A percentile compares a stretch with the other conserved stretches of the same genome.
Evolutionary conservation across 805 yeast genomes (phyloP).

Genomic region (Saturnispora mendoncae): DNA sequence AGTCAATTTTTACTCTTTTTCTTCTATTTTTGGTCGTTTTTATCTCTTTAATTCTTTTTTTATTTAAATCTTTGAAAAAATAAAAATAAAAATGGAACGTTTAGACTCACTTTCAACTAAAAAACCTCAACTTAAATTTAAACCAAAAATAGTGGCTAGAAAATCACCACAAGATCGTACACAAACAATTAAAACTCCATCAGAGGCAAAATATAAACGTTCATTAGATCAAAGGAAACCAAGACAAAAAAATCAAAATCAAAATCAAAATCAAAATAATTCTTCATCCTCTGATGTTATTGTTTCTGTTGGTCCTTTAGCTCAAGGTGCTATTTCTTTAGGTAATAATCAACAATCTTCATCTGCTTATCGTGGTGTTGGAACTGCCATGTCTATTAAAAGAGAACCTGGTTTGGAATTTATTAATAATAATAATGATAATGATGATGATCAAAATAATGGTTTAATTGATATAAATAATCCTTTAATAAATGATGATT

Average conservation of each 20-base stretch:
- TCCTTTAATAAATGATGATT: slow-evolving; percentile 2
- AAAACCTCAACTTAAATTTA: slow-evolving; percentile 60
- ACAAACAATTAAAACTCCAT: slow-evolving; percentile 29
- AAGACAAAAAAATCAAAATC: background rate
- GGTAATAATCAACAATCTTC: slow-evolving; percentile 18
- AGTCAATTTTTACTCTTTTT: background rate
- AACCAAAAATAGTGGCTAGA: slow-evolving; percentile 82
- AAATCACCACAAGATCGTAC: slow-evolving; percentile 70
- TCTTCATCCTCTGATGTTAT: slow-evolving; percentile 35
- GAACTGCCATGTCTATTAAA: background rate
- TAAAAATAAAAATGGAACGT: background rate
- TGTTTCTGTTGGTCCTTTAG: slow-evolving; percentile 65
- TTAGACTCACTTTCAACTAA: slow-evolving; percentile 29
- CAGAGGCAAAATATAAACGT: slow-evolving; percentile 5
- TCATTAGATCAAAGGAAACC: background rate
- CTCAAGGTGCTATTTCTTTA: slow-evolving; percentile 51
- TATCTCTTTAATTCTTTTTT: too few relatives aligned
- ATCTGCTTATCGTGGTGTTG: background rate
- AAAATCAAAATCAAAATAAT: too few relatives aligned
- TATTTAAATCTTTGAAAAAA: background rate
- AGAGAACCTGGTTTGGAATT: slow-evolving; percentile 3
- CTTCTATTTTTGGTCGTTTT: background rate
- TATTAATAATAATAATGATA: background rate
- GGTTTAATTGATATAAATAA: slow-evolving; percentile 5
- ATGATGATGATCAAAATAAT: background rate